Conservation (phyloP, 495 filamentous ascomycete species). For the Pyrenula aspistea region DNA sequence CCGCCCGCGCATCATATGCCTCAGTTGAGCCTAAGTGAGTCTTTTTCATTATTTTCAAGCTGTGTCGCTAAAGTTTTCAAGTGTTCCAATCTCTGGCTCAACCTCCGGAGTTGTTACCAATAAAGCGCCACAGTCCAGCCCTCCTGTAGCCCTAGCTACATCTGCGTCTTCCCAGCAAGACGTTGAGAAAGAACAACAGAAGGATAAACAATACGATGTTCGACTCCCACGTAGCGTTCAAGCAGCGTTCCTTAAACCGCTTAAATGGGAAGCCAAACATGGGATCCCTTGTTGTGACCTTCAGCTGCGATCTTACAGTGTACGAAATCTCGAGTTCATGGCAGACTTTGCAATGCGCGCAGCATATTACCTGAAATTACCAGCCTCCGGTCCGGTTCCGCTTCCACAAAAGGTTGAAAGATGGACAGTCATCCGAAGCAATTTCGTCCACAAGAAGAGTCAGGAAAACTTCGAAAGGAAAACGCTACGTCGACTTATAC, state of each 20-base stretch:
- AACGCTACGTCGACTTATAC: slow-evolving; percentile 74
- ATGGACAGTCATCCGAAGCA: slow-evolving; percentile 85
- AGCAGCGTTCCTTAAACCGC: slow-evolving; percentile 73
- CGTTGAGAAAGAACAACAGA: not conserved
- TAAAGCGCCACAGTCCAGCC: too few relatives aligned
- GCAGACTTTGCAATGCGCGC: slow-evolving; percentile 89
- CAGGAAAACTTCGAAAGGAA: slow-evolving; percentile 96
- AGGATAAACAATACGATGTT: slow-evolving; percentile 12
- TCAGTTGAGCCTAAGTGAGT: not conserved
- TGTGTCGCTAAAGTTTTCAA: too few relatives aligned
- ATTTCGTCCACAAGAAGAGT: slow-evolving; percentile 92
- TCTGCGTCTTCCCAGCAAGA: too few relatives aligned
- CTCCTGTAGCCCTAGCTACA: too few relatives aligned
- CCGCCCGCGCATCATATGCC: not conserved
- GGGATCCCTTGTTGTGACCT: slow-evolving; percentile 80
- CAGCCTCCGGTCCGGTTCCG: slow-evolving; percentile 79
- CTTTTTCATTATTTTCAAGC: too few relatives aligned
- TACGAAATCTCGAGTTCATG: slow-evolving; percentile 88
- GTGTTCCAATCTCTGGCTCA: not conserved
- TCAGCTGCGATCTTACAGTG: slow-evolving; percentile 82
- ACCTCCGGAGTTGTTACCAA: not conserved
- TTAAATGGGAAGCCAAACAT: slow-evolving; percentile 46
- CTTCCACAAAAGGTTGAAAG: slow-evolving; percentile 74
- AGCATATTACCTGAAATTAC: slow-evolving; percentile 84
- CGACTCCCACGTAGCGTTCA: slow-evolving; percentile 67